Conservation (phyloP, 1,139 yeast genomes). For the Nakaseomyces kungkrabaensis region DNA sequence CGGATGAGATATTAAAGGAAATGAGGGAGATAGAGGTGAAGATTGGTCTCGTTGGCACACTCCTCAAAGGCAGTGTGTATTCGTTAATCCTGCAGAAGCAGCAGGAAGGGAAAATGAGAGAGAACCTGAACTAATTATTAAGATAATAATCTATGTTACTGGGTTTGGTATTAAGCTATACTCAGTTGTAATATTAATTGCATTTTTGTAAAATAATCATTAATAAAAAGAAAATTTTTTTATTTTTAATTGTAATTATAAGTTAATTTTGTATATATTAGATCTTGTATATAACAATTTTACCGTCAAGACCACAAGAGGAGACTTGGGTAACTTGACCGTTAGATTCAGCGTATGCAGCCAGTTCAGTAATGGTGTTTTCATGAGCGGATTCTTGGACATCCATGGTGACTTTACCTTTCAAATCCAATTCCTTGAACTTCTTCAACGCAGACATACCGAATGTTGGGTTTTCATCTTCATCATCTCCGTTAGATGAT, state of each 20-base stretch:
- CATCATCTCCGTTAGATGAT: constrained; percentile 40
- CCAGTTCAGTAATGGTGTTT: constrained; percentile 69
- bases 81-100: constrained; percentile 39
- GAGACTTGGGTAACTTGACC: constrained; percentile 46
- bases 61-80: constrained; percentile 62
- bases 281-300: constrained; percentile 54
- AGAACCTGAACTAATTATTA: too few relatives aligned
- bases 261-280: not conserved
- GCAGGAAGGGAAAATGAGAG: constrained; percentile 9
- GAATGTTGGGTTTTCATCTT: constrained; percentile 47
- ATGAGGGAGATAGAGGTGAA: constrained; percentile 51
- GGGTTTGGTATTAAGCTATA: too few relatives aligned
- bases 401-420: constrained; percentile 60
- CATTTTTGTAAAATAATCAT: not conserved
- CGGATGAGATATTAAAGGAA: constrained; percentile 25
- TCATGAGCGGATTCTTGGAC: constrained; percentile 72
- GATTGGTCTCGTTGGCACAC: constrained; percentile 54
- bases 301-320: constrained; percentile 82
- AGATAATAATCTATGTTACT: too few relatives aligned
- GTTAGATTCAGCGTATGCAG: constrained; percentile 34
- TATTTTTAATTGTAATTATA: not conserved
- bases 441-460: constrained; percentile 82
- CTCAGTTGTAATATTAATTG: not conserved
- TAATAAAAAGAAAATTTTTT: not conserved
- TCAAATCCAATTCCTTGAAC: constrained; percentile 92